A percentile compares a stretch with the other conserved stretches of the same genome.
These are phyloP conservation scores for Elymus sibiricus DNA, from an alignment of 176 grass and related monocot species.

Conservation along the genomic window DNA sequence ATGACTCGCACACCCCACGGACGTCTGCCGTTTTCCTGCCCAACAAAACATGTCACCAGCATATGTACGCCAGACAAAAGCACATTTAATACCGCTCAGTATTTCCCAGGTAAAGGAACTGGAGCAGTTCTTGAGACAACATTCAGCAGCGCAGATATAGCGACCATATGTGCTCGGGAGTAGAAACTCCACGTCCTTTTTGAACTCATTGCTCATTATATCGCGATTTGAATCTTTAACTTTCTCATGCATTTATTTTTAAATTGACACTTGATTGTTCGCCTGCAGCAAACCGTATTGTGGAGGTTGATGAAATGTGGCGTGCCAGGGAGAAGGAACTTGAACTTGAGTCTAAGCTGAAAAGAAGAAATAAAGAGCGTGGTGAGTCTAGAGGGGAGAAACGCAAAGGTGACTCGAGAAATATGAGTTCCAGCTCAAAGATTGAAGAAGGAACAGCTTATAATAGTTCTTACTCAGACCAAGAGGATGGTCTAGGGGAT, in stretches of 20 bases:
- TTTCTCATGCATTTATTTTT: not conserved
- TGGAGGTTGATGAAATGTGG: constrained; percentile 95
- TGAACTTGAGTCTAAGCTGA: constrained; percentile 61
- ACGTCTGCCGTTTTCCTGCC: too few relatives aligned
- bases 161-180: too few relatives aligned
- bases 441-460: constrained; percentile 30
- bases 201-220: not conserved
- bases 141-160: too few relatives aligned
- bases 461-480: constrained; percentile 39
- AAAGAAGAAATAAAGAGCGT: constrained; percentile 23
- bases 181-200: not conserved
- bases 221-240: not conserved
- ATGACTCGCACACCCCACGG: too few relatives aligned
- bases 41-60: too few relatives aligned
- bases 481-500: constrained; percentile 49
- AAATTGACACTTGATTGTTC: constrained; percentile 27
- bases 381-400: constrained; percentile 37
- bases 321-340: constrained; percentile 78
- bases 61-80: too few relatives aligned
- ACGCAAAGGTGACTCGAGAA: constrained; percentile 35
- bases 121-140: too few relatives aligned
- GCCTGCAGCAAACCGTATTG: constrained; percentile 72
- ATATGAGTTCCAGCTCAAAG: constrained; percentile 40
- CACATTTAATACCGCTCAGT: too few relatives aligned
- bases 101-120: too few relatives aligned